These are phyloP conservation scores for Meyerozyma elateridarum DNA, from an alignment of 1,139 yeast species.

Conservation along the genomic window DNA sequence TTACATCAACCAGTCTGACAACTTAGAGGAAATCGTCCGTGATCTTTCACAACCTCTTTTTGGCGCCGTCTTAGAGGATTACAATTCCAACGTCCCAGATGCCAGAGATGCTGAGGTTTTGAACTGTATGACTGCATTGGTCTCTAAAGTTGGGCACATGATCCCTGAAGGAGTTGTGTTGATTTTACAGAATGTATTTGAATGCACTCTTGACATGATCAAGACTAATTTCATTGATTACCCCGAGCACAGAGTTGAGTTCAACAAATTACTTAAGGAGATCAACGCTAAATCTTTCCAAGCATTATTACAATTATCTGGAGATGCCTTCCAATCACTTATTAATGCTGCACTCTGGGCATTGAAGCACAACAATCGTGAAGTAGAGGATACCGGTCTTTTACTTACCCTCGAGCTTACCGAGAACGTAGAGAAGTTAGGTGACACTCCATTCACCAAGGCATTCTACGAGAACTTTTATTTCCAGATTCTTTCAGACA, in stretches of 20 bases:
- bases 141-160: constrained; percentile 78
- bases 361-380: constrained; percentile 92
- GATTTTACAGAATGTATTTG: constrained; percentile 87
- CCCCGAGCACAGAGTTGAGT: constrained; percentile 97
- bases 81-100: constrained; percentile 83
- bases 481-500: constrained; percentile 85
- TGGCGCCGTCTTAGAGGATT: constrained; percentile 85
- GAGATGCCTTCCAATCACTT: constrained; percentile 85
- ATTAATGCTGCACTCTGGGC: constrained; percentile 98
- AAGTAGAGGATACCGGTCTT: constrained; percentile 88
- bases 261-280: constrained; percentile 82
- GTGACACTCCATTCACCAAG: constrained; percentile 72
- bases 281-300: constrained; percentile 82
- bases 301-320: constrained; percentile 83
- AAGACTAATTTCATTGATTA: constrained; percentile 92
- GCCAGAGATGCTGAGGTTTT: constrained; percentile 98
- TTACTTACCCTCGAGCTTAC: constrained; percentile 76
- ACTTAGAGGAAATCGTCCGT: constrained; percentile 78
- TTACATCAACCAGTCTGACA: constrained; percentile 81
- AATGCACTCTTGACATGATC: constrained; percentile 92
- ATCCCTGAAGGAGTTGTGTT: constrained; percentile 88
- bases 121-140: constrained; percentile 89
- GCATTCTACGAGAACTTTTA: constrained; percentile 87
- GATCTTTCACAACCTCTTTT: constrained; percentile 82
- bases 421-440: constrained; percentile 75